phyloP scores from a whole-genome alignment of 805 yeast species.

The Suhomyces prunicola region DNA sequence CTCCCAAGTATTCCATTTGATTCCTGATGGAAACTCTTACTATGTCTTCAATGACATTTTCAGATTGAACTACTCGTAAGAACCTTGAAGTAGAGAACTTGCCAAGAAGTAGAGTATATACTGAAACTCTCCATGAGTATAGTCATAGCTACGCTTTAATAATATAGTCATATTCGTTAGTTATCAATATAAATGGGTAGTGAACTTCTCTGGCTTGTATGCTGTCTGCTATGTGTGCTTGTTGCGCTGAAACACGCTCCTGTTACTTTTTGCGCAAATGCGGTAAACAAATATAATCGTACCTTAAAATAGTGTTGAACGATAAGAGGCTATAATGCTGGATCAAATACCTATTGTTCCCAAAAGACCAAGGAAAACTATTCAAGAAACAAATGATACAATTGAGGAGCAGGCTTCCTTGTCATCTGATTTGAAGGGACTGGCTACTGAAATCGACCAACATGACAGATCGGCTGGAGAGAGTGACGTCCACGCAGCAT shows the following conservation, averaged over 20 bases:
- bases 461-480: background rate
- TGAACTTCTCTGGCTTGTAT: background rate
- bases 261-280: background rate
- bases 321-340: background rate
- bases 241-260: background rate
- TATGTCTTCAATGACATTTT: constrained; percentile 95
- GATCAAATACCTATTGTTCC: constrained; percentile 24
- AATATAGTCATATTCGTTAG: background rate
- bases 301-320: background rate
- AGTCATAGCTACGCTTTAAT: background rate
- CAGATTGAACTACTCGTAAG: constrained; percentile 79
- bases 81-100: background rate
- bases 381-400: background rate
- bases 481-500: background rate
- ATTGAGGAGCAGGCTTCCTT: background rate
- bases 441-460: background rate
- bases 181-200: background rate
- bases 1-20: constrained; percentile 95
- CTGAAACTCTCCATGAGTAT: background rate
- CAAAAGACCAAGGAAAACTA: constrained; percentile 20
- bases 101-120: constrained; percentile 18
- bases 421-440: background rate
- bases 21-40: constrained; percentile 88
- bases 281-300: background rate
- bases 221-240: background rate